Evolutionary conservation across 2,329 filamentous ascomycete species (phyloP).

Genomic region (Aspergillus uvarum): DNA sequence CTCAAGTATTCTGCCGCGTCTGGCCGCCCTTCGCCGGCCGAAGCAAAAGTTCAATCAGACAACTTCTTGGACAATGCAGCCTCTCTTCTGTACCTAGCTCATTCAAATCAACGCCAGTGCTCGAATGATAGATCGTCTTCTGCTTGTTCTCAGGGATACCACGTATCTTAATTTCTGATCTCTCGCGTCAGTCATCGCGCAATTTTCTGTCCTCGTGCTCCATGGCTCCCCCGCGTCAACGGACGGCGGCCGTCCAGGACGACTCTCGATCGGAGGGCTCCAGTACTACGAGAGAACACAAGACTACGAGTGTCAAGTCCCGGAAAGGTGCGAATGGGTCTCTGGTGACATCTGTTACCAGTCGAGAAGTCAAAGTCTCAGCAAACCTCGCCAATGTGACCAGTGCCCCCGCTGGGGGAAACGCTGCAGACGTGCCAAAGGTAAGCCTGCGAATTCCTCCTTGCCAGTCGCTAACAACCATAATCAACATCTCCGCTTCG

Average conservation of each 20-base stretch:
- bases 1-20: constrained; percentile 31
- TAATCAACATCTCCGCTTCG: not conserved
- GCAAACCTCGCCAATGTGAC: constrained; percentile 30
- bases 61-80: constrained; percentile 12
- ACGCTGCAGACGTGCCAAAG: constrained; percentile 28
- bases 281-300: constrained; percentile 42
- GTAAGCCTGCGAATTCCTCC: constrained; percentile 23
- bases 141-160: not conserved
- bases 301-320: constrained; percentile 31
- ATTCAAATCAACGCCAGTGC: constrained; percentile 7
- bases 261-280: constrained; percentile 52
- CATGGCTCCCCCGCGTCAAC: constrained; percentile 50
- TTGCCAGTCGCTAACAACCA: not conserved
- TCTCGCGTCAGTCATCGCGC: not conserved
- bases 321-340: constrained; percentile 29
- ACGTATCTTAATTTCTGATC: not conserved
- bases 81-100: not conserved
- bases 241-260: constrained; percentile 40
- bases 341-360: constrained; percentile 13
- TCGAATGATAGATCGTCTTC: not conserved
- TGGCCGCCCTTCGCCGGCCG: constrained; percentile 27
- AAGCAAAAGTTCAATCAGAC: constrained; percentile 20
- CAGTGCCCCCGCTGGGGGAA: constrained; percentile 27
- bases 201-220: constrained; percentile 11
- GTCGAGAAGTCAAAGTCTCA: constrained; percentile 20